Evolutionary conservation across 768 basidiomycete genomes (phyloP), one percentile per base, ranked within the genome.

Genomic region (Mycena sanguinolenta): DNA sequence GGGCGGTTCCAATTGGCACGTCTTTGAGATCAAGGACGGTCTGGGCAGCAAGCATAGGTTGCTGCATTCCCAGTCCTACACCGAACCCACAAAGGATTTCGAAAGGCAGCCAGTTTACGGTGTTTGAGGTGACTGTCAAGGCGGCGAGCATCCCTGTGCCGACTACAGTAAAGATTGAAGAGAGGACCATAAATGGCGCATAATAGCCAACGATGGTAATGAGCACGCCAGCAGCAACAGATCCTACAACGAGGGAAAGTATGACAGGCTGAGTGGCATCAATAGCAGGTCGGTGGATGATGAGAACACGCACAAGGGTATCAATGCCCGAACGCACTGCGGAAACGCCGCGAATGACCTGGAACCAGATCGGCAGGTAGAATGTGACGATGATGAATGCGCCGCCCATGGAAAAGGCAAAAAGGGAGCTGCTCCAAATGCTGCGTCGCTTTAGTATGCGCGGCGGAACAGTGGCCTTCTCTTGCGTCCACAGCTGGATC

Each of bases 181-280:
- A 59, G 49, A 36, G 30, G 53, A 69, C 58, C 62, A 72, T 65
- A 63, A 76, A 81, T 0, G 79, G 79, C 14, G 80, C 63, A 74
- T 87, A 89, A 36, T 77, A 74, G 6, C 81, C 77, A 1, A 80
- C 75, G 21, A 72, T 53, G 17, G 77, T 79, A 42, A 87, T 81
- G 0, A 77, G 25, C 73, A 27, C 82, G 36, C 86, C 87, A 1
- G 75, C 74, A 16, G 86, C 17, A 38, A 88, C 77, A 1, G 84
- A 80, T 16, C 78, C 58, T 2, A 84, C 81, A 0, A 85, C 84
- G 34, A 84, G 76, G 17, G 82, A 72, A 63, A 84, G 76, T 8
- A 82, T 77, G 52, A 83, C 57, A 2, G 82, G 73, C 53, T n/a
- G n/a, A n/a, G n/a, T n/a, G n/a, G n/a, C n/a, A n/a, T n/a, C n/a